These are phyloP conservation scores for Podospora pseudopauciseta DNA, from an alignment of 495 filamentous ascomycete species.

Conservation along the genomic window DNA sequence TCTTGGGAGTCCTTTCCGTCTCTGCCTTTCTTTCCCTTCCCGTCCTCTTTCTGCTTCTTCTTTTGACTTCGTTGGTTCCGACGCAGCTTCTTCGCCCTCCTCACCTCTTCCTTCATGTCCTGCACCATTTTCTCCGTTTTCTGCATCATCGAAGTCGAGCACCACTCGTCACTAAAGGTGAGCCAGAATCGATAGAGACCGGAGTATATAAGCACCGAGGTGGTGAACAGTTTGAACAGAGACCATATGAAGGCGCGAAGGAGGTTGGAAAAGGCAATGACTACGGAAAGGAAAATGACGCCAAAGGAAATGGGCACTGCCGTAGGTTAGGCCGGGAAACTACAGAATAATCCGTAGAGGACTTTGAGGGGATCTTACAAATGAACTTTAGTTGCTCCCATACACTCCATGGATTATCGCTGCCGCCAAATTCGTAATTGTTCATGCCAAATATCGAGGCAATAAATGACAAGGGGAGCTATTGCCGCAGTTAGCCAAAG, in stretches of 20 bases:
- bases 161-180: conserved; percentile 1
- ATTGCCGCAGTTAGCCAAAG: conserved; percentile 4
- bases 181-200: conserved; percentile 26
- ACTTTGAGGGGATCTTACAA: background rate
- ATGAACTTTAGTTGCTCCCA: background rate
- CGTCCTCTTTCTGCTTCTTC: background rate
- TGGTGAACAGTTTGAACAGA: conserved; percentile 12
- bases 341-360: background rate
- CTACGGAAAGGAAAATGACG: conserved; percentile 20
- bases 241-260: conserved; percentile 15
- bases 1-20: background rate
- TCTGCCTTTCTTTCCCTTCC: background rate
- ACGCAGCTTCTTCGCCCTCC: conserved; percentile 12
- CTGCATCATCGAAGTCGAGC: conserved; percentile 1
- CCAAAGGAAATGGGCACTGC: conserved; percentile 31
- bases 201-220: conserved; percentile 10
- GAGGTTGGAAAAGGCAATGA: conserved; percentile 1
- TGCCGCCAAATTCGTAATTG: conserved; percentile 21
- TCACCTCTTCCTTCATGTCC: conserved; percentile 9
- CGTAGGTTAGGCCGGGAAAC: background rate
- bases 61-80: background rate
- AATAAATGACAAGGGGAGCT: conserved; percentile 34
- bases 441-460: conserved; percentile 41
- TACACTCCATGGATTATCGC: background rate
- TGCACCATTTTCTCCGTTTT: conserved; percentile 13